Evolutionary conservation across 164 flowering plant species (phyloP).

Genomic region (Vitis amurensis): DNA sequence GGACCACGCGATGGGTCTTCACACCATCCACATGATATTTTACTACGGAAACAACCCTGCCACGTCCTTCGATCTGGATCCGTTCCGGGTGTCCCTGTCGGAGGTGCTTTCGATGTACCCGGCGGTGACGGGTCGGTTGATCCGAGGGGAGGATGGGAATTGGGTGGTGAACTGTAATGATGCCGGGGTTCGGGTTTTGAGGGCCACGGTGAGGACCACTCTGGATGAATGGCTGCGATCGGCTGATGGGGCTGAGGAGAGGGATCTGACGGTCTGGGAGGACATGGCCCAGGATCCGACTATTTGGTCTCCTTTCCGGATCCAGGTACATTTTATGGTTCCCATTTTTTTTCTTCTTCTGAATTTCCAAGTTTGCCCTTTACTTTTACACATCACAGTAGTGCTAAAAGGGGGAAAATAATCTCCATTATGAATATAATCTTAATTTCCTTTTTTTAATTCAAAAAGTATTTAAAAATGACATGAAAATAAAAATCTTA

Average conservation of each 20-base stretch:
- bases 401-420: too few relatives aligned
- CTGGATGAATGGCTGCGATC: conserved; percentile 77
- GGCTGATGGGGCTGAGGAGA: conserved; percentile 47
- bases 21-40: conserved; percentile 55
- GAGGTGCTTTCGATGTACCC: conserved; percentile 52
- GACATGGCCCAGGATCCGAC: conserved; percentile 64
- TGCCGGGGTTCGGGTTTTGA: conserved; percentile 63
- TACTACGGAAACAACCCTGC: conserved; percentile 43
- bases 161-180: conserved; percentile 76
- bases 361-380: too few relatives aligned
- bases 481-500: too few relatives aligned
- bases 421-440: too few relatives aligned
- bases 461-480: too few relatives aligned
- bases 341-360: neutral
- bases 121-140: conserved; percentile 61
- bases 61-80: conserved; percentile 26
- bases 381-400: too few relatives aligned
- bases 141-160: conserved; percentile 36
- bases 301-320: conserved; percentile 69
- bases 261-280: conserved; percentile 61
- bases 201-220: conserved; percentile 46
- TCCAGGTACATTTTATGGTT: conserved; percentile 51
- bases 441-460: too few relatives aligned
- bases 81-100: conserved; percentile 40
- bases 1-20: conserved; percentile 63